These are phyloP conservation scores for Limonium bicolor DNA, from an alignment of 148 eudicot species.

Conservation along the genomic window DNA sequence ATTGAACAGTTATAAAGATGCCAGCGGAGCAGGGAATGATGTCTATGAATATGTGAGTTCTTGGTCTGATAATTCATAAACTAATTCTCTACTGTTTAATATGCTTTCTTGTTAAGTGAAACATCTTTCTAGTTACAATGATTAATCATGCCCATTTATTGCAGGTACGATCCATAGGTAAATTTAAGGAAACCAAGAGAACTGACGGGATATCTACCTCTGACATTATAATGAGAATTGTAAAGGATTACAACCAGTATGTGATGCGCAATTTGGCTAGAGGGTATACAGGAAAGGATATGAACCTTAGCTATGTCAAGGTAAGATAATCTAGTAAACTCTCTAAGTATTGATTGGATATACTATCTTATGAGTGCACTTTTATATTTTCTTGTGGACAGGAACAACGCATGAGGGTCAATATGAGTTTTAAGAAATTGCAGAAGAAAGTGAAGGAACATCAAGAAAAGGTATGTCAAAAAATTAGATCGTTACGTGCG, in stretches of 20 bases:
- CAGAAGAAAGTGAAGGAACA: conserved; percentile 68
- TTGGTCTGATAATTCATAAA: too few species aligned
- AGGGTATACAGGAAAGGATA: conserved; percentile 63
- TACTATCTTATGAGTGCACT: too few species aligned
- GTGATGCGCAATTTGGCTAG: conserved; percentile 75
- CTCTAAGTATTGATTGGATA: too few species aligned
- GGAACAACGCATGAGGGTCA: conserved; percentile 58
- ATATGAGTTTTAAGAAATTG: conserved; percentile 53
- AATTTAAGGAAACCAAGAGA: conserved; percentile 53
- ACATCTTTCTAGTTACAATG: too few species aligned
- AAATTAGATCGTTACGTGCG: too few species aligned
- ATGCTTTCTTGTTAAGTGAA: too few species aligned
- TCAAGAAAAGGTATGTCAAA: conserved; percentile 43
- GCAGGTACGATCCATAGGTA: conserved; percentile 55
- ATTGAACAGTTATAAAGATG: conserved; percentile 47
- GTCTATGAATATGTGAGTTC: conserved; percentile 68
- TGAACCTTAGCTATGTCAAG: conserved; percentile 63
- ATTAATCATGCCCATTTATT: too few species aligned
- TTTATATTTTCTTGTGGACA: conserved; percentile 9
- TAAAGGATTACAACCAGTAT: conserved; percentile 65
- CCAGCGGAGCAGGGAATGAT: conserved; percentile 63
- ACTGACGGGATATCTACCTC: conserved; percentile 81
- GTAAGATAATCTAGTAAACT: too few species aligned
- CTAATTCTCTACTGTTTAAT: too few species aligned
- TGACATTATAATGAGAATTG: conserved; percentile 65